A percentile compares a stretch with the other conserved stretches of the same genome.
Evolutionary conservation across 169 alveolate genomes (phyloP).

Genomic region (Plasmodium malariae): DNA sequence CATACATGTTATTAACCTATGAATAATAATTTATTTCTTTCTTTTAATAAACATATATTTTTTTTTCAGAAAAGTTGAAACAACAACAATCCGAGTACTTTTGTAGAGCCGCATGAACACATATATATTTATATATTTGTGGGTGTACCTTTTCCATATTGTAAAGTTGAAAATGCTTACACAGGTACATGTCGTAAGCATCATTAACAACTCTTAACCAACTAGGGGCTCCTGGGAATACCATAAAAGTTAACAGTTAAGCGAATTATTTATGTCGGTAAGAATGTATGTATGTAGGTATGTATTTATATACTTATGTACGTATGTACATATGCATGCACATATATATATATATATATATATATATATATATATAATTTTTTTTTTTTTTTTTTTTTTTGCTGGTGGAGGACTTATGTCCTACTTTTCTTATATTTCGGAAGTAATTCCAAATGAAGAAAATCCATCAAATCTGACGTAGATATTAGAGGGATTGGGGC

Average conservation of each 20-base stretch:
- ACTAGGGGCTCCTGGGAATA: background rate
- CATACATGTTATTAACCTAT: constrained; percentile 40
- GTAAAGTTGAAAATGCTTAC: constrained; percentile 19
- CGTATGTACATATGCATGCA: background rate
- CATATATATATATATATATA: background rate
- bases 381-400: too few species aligned
- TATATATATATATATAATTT: background rate
- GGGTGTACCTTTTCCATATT: background rate
- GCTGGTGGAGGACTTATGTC: background rate
- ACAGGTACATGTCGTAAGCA: constrained; percentile 32
- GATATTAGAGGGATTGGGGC: constrained; percentile 56
- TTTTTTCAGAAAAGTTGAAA: background rate
- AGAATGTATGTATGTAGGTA: background rate
- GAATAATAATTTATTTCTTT: constrained; percentile 7
- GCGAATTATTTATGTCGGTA: background rate
- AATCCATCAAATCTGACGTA: constrained; percentile 8
- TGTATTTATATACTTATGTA: background rate
- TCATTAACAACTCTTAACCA: constrained; percentile 51
- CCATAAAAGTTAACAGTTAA: background rate
- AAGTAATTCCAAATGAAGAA: constrained; percentile 10
- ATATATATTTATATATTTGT: background rate
- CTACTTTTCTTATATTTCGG: constrained; percentile 35
- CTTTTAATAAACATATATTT: background rate
- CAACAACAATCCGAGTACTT: background rate
- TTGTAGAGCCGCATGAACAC: background rate